Conservation (phyloP, 2,329 filamentous ascomycete species). For the Pseudogymnoascus sp. region DNA sequence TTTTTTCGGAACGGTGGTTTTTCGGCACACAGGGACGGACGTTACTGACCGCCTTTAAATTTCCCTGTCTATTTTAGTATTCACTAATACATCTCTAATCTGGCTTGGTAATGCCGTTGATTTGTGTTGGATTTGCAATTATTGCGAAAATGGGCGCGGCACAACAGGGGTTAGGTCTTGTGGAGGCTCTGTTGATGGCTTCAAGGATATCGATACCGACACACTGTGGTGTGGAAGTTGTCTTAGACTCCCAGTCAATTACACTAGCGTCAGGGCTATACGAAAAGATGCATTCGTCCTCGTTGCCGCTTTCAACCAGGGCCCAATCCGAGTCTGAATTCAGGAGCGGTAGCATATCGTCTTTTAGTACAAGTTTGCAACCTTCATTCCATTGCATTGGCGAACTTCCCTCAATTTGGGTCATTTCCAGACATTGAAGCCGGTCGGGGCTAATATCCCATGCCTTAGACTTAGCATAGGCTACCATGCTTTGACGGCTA, state of each 20-base stretch:
- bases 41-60: background rate
- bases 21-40: slow-evolving; percentile 13
- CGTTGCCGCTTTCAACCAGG: background rate
- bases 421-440: background rate
- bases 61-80: background rate
- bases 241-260: background rate
- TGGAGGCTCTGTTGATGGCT: background rate
- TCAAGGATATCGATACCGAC: background rate
- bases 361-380: background rate
- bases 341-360: background rate
- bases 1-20: slow-evolving; percentile 18
- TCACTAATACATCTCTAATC: background rate
- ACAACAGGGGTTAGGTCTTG: background rate
- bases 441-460: background rate
- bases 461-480: background rate
- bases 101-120: background rate
- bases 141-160: background rate
- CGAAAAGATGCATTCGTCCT: background rate
- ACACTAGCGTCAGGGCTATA: background rate
- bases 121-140: background rate
- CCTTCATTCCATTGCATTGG: background rate
- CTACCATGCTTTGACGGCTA: background rate
- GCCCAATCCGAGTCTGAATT: background rate
- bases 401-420: background rate
- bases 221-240: background rate